These are phyloP conservation scores for Pseudonectria foliicola DNA, from an alignment of 2,329 filamentous ascomycete species.

Conservation along the genomic window DNA sequence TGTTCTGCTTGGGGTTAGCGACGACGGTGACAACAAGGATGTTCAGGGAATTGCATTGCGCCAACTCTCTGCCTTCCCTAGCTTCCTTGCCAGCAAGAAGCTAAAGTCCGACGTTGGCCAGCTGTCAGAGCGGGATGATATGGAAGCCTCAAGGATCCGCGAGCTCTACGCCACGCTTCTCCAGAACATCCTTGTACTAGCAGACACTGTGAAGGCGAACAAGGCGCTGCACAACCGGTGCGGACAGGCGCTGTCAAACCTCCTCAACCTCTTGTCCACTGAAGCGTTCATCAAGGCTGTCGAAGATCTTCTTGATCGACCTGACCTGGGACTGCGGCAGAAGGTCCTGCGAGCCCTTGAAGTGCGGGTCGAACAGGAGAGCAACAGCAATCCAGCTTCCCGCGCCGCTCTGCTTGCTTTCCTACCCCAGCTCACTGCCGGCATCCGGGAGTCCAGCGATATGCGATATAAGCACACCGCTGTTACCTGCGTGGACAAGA, in stretches of 20 bases:
- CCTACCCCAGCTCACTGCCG: conserved; percentile 67
- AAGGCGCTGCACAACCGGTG: conserved; percentile 50
- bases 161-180: conserved; percentile 63
- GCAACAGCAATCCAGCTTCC: conserved; percentile 59
- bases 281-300: conserved; percentile 85
- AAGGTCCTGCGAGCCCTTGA: conserved; percentile 79
- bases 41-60: conserved; percentile 44
- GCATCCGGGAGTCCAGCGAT: conserved; percentile 66
- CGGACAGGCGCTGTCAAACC: conserved; percentile 65
- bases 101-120: conserved; percentile 49
- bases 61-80: conserved; percentile 50
- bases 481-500: conserved; percentile 84
- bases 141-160: conserved; percentile 59
- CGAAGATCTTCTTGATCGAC: conserved; percentile 69
- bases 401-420: conserved; percentile 69
- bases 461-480: conserved; percentile 76
- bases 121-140: conserved; percentile 54
- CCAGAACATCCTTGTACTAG: conserved; percentile 58
- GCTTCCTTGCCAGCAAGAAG: conserved; percentile 50
- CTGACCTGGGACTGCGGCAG: conserved; percentile 67
- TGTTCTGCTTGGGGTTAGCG: conserved; percentile 55
- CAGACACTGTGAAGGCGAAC: conserved; percentile 54
- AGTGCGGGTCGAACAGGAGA: conserved; percentile 66
- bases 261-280: conserved; percentile 81
- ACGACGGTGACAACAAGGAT: conserved; percentile 41